These are phyloP conservation scores for Martensiomyces pterosporus DNA, from an alignment of 192 early-diverging fungal species.

Conservation along the genomic window DNA sequence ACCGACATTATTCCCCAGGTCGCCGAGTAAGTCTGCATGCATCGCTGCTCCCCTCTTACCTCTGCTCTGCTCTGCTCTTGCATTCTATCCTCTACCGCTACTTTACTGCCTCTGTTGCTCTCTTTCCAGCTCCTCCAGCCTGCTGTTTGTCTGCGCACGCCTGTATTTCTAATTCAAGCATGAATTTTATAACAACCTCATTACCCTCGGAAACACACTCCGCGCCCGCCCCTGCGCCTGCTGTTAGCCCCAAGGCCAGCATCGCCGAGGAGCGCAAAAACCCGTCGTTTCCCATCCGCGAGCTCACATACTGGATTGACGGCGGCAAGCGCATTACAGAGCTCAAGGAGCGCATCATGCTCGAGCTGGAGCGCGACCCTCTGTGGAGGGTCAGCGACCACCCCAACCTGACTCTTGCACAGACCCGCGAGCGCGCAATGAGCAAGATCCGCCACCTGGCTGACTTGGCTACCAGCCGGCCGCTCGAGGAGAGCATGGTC, in stretches of 20 bases:
- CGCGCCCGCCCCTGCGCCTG: too few species aligned
- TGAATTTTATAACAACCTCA: too few species aligned
- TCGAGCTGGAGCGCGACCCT: constrained; percentile 81
- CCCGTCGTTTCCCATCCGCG: constrained; percentile 71
- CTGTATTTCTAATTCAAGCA: too few species aligned
- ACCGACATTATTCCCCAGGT: constrained; percentile 7
- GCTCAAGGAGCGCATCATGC: constrained; percentile 77
- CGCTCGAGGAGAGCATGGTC: constrained; percentile 63
- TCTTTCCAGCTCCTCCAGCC: background rate
- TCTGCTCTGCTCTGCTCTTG: too few species aligned
- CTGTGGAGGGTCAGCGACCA: constrained; percentile 75
- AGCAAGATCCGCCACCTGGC: constrained; percentile 70
- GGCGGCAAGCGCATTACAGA: constrained; percentile 61
- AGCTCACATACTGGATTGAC: constrained; percentile 81
- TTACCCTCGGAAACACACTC: too few species aligned
- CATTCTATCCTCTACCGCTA: background rate
- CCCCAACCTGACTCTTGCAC: constrained; percentile 68
- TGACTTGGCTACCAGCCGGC: constrained; percentile 66
- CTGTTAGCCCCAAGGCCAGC: constrained; percentile 48
- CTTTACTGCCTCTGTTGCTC: constrained; percentile 1
- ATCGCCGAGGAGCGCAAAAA: constrained; percentile 71
- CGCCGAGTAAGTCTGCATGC: constrained; percentile 35
- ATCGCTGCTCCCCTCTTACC: too few species aligned
- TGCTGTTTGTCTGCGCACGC: too few species aligned
- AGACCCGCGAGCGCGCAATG: constrained; percentile 83